A percentile compares a stretch with the other conserved stretches of the same genome.
Evolutionary conservation across 2,329 filamentous ascomycete species (phyloP).

Genomic region (Microdochium nivale): DNA sequence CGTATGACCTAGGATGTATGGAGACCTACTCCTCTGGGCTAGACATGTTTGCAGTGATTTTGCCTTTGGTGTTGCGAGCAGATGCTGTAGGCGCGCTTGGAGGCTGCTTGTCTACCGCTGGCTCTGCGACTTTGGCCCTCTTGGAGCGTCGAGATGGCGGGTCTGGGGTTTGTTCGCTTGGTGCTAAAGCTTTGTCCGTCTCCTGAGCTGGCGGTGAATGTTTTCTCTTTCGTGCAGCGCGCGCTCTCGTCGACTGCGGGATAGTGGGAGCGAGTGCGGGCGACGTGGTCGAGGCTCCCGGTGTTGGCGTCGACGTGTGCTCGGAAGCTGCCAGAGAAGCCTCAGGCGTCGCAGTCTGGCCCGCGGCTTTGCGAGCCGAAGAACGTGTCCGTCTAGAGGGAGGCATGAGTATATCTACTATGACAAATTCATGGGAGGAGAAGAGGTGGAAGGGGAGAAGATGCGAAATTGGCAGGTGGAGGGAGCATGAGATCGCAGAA

Average conservation of each 20-base stretch:
- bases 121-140: slow-evolving; percentile 57
- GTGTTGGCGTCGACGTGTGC: slow-evolving; percentile 23
- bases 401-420: slow-evolving; percentile 66
- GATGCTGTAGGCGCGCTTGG: slow-evolving; percentile 26
- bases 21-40: slow-evolving; percentile 52
- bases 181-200: slow-evolving; percentile 29
- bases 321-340: slow-evolving; percentile 9
- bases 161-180: slow-evolving; percentile 13
- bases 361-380: slow-evolving; percentile 81
- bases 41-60: slow-evolving; percentile 60
- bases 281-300: slow-evolving; percentile 15
- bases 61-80: slow-evolving; percentile 50
- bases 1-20: background rate
- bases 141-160: slow-evolving; percentile 54
- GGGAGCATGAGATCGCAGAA: background rate
- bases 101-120: slow-evolving; percentile 25
- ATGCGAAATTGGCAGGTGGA: background rate
- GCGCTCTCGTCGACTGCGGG: background rate
- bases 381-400: slow-evolving; percentile 85
- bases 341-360: slow-evolving; percentile 39
- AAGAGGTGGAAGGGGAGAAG: background rate
- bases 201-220: slow-evolving; percentile 39
- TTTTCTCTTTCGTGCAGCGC: slow-evolving; percentile 67
- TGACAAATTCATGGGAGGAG: background rate
- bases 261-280: background rate